Evolutionary conservation across 805 yeast genomes (phyloP).

Genomic region (Millerozyma acaciae): DNA sequence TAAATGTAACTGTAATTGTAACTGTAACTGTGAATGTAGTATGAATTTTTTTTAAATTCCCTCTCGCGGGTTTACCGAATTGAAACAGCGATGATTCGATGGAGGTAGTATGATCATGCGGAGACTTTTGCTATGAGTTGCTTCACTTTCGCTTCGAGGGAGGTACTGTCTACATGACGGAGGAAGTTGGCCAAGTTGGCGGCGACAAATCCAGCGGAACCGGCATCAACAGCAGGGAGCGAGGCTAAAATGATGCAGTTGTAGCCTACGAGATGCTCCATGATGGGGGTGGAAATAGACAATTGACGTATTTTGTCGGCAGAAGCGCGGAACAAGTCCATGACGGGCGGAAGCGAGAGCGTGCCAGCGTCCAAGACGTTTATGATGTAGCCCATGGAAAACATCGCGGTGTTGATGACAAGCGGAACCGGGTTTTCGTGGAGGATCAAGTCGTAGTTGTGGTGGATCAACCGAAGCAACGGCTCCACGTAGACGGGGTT

Average conservation of each 20-base stretch:
- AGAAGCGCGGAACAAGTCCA: neutral
- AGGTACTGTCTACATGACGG: neutral
- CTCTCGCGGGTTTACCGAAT: too few relatives aligned
- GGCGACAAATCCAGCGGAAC: too few relatives aligned
- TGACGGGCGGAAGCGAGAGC: neutral
- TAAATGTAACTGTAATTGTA: too few relatives aligned
- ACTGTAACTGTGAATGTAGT: too few relatives aligned
- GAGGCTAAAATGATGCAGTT: constrained; percentile 10
- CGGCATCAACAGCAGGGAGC: neutral
- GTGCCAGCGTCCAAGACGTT: constrained; percentile 9
- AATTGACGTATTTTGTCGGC: neutral
- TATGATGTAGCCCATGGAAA: constrained; percentile 13
- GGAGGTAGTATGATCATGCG: too few relatives aligned
- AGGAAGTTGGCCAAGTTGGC: too few relatives aligned
- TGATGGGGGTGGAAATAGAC: constrained; percentile 1
- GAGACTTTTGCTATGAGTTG: too few relatives aligned
- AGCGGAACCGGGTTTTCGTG: neutral
- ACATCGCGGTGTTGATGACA: constrained; percentile 6
- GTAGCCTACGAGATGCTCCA: constrained; percentile 15
- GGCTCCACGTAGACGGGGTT: constrained; percentile 5
- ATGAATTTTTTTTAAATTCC: too few relatives aligned
- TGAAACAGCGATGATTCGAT: too few relatives aligned
- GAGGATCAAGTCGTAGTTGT: constrained; percentile 3
- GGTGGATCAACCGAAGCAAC: constrained; percentile 9
- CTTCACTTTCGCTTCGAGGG: neutral